These are phyloP conservation scores for Oxytropis ochrocephala DNA, from an alignment of 306 rosid species.

Conservation along the genomic window DNA sequence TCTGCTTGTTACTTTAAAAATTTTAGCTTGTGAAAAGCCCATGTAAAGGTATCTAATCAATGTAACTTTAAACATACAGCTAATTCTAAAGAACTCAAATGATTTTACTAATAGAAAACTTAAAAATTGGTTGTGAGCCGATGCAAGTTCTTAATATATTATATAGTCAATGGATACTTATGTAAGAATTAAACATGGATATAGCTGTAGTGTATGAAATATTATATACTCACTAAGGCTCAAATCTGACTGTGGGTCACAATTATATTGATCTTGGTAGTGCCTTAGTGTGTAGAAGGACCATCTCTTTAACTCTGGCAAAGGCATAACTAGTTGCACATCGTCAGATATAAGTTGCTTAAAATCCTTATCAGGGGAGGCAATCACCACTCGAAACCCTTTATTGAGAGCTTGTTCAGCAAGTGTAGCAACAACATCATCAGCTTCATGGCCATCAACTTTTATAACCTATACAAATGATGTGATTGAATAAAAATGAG, in stretches of 20 bases:
- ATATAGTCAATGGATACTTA: not conserved
- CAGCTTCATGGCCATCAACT: slow-evolving; percentile 84
- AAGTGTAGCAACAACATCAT: slow-evolving; percentile 92
- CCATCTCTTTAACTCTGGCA: slow-evolving; percentile 78
- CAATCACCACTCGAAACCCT: slow-evolving; percentile 65
- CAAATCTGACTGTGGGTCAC: slow-evolving; percentile 77
- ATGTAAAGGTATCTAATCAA: not conserved
- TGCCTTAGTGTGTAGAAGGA: slow-evolving; percentile 83
- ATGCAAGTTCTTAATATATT: not conserved
- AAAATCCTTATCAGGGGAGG: slow-evolving; percentile 98
- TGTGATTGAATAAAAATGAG: not conserved
- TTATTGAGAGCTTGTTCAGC: slow-evolving; percentile 55
- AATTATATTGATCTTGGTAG: slow-evolving; percentile 71
- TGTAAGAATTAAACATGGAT: slow-evolving; percentile 4
- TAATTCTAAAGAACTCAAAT: not conserved
- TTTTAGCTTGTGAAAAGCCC: not conserved
- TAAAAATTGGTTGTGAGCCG: not conserved
- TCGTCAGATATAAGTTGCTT: slow-evolving; percentile 90
- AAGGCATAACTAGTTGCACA: slow-evolving; percentile 85
- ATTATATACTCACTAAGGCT: slow-evolving; percentile 67
- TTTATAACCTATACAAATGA: slow-evolving; percentile 44
- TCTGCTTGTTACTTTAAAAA: not conserved
- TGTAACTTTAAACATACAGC: not conserved
- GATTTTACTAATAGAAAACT: not conserved
- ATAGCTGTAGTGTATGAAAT: not conserved